Percentiles rank a stretch among this genome's conserved stretches.
Conservation (phyloP, 176 grass and related monocot species). For the Hordeum marinum region DNA sequence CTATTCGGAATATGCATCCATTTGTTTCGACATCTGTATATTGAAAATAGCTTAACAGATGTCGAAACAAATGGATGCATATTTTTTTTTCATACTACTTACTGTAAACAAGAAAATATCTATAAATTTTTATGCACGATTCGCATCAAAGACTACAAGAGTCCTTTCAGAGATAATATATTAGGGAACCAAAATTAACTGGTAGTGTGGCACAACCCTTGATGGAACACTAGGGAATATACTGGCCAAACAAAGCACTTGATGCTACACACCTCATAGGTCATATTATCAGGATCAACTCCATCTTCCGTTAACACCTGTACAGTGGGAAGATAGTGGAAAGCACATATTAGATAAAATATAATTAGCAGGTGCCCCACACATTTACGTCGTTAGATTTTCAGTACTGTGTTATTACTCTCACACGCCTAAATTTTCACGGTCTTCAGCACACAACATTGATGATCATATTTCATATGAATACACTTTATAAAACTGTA, state of each 20-base stretch:
- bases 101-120: not conserved
- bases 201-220: not conserved
- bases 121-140: not conserved
- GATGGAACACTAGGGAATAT: constrained; percentile 4
- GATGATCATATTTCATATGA: not conserved
- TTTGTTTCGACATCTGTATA: no score
- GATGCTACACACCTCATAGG: constrained; percentile 64
- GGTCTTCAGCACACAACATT: not conserved
- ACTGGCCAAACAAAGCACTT: constrained; percentile 1
- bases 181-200: constrained; percentile 2
- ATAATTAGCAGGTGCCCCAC: not conserved
- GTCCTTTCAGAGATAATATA: not conserved
- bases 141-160: not conserved
- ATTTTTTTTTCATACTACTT: not conserved
- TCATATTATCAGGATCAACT: constrained; percentile 87
- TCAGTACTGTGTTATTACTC: not conserved
- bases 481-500: not conserved
- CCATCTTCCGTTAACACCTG: constrained; percentile 52
- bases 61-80: not conserved
- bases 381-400: not conserved
- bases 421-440: not conserved
- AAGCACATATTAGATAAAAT: constrained; percentile 4
- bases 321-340: constrained; percentile 23
- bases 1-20: no score
- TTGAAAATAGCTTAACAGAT: not conserved